A percentile compares a stretch with the other conserved stretches of the same genome.
Evolutionary conservation across 2,329 filamentous ascomycete genomes (phyloP).

Genomic region (Xylaria sp.): DNA sequence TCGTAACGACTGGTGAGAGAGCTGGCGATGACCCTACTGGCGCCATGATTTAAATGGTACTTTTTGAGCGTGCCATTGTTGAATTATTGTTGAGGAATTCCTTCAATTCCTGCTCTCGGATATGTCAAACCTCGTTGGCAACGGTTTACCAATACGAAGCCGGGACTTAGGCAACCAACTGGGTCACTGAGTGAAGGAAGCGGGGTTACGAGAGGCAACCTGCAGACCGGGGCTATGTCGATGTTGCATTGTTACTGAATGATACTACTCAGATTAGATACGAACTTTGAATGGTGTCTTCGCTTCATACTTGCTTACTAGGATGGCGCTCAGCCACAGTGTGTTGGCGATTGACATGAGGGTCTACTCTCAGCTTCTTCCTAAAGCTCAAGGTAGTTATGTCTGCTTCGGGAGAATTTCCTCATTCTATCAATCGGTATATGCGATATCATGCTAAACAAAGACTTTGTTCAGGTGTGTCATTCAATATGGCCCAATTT

Average conservation of each 20-base stretch:
- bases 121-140: neutral
- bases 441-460: slow-evolving; percentile 14
- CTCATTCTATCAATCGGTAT: neutral
- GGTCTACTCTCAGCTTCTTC: neutral
- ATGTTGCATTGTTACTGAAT: neutral
- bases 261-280: too few relatives aligned
- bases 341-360: neutral
- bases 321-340: slow-evolving; percentile 5
- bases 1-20: neutral
- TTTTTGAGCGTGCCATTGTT: neutral
- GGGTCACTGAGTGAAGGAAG: neutral
- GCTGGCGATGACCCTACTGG: neutral
- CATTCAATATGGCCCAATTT: slow-evolving; percentile 32
- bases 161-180: neutral
- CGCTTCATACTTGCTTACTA: neutral
- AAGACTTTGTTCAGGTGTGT: slow-evolving; percentile 26
- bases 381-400: slow-evolving; percentile 5
- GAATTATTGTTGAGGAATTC: neutral
- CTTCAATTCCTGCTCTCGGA: neutral
- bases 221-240: neutral
- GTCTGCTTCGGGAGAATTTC: too few relatives aligned
- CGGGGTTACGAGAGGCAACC: slow-evolving; percentile 30
- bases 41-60: neutral
- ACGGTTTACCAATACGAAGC: neutral
- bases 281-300: neutral